phyloP scores from a whole-genome alignment of 345 rosid species.

The Acer yangbiense region DNA sequence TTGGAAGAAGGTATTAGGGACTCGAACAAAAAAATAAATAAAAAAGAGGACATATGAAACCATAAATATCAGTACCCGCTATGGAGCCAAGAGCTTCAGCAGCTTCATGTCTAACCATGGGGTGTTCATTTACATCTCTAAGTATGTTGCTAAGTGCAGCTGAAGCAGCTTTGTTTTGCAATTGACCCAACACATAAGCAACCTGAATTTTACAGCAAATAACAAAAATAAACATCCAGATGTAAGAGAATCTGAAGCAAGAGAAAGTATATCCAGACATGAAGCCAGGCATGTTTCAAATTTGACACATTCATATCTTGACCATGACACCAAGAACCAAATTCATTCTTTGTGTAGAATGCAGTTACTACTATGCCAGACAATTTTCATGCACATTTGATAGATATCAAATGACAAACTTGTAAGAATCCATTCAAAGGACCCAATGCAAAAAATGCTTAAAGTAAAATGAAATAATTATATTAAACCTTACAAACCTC shows the following conservation, averaged over 20 bases:
- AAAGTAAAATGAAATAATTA: conserved; percentile 24
- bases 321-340: background rate
- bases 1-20: background rate
- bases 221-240: conserved; percentile 15
- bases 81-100: conserved; percentile 99
- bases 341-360: background rate
- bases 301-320: conserved; percentile 1
- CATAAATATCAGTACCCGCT: conserved; percentile 51
- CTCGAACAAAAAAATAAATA: background rate
- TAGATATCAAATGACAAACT: background rate
- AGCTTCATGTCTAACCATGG: conserved; percentile 99
- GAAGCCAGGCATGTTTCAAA: conserved; percentile 9
- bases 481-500: conserved; percentile 56
- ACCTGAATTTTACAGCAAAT: conserved; percentile 49
- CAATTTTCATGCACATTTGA: background rate
- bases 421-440: background rate
- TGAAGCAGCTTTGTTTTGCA: conserved; percentile 88
- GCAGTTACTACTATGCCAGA: background rate
- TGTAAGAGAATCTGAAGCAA: background rate
- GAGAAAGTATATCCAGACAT: background rate
- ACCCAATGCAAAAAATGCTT: background rate
- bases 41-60: background rate
- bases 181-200: conserved; percentile 96
- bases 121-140: conserved; percentile 71
- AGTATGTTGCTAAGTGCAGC: conserved; percentile 75